A percentile compares a stretch with the other conserved stretches of the same genome.
Evolutionary conservation across 1,284 basidiomycete species (phyloP).

Genomic region (Marasmius fiardii): DNA sequence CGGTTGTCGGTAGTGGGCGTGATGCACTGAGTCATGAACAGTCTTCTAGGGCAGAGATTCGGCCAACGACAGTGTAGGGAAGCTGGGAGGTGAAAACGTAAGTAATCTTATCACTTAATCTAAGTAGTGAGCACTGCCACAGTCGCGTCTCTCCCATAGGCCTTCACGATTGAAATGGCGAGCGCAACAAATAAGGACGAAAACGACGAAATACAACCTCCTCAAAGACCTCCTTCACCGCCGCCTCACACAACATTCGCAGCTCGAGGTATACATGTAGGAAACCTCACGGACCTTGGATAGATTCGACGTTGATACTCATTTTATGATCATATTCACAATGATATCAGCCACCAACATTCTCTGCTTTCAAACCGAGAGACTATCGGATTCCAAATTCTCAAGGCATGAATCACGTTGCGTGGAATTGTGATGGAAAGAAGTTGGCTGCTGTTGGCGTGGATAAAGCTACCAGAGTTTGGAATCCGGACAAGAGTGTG

Average conservation of each 20-base stretch:
- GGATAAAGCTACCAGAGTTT: conserved; percentile 72
- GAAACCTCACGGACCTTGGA: conserved; percentile 26
- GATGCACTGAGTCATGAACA: neutral
- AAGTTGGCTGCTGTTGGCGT: conserved; percentile 74
- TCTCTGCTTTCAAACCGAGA: conserved; percentile 73
- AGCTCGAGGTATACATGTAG: conserved; percentile 68
- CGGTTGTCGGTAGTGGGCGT: too few species aligned
- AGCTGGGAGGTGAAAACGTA: too few species aligned
- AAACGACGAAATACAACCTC: conserved; percentile 54
- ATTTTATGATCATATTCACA: conserved; percentile 9
- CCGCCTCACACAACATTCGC: conserved; percentile 67
- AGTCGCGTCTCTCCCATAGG: too few species aligned
- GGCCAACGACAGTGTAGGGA: too few species aligned
- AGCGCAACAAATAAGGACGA: conserved; percentile 36
- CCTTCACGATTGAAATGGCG: neutral
- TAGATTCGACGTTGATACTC: conserved; percentile 7
- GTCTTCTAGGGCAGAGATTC: neutral
- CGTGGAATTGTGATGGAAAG: conserved; percentile 80
- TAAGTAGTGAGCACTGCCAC: too few species aligned
- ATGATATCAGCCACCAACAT: conserved; percentile 57
- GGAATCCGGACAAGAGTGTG: conserved; percentile 74
- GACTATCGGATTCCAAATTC: conserved; percentile 64
- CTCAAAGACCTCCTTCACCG: conserved; percentile 71
- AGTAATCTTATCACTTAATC: too few species aligned
- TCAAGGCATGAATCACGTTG: conserved; percentile 68